phyloP scores from a whole-genome alignment of 257 asterid genomes.

The Solanum chaucha region DNA sequence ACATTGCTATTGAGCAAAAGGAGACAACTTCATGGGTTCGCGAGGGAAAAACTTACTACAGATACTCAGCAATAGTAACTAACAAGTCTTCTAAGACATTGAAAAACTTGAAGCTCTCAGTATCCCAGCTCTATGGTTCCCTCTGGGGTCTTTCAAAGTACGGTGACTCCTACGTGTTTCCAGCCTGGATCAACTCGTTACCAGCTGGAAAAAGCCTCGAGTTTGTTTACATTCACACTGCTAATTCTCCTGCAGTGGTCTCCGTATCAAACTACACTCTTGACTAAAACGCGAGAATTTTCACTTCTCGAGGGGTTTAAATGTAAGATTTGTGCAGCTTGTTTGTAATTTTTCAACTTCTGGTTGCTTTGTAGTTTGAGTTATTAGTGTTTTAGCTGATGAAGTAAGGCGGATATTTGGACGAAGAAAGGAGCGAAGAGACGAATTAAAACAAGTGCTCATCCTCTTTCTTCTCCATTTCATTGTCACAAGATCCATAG shows the following conservation, averaged over 20 bases:
- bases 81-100: constrained; percentile 33
- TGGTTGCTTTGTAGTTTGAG: background rate
- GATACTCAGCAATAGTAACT: constrained; percentile 19
- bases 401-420: background rate
- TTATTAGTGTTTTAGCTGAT: background rate
- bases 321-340: constrained; percentile 8
- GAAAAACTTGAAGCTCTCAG: constrained; percentile 27
- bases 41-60: constrained; percentile 1
- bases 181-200: constrained; percentile 29
- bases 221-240: constrained; percentile 44
- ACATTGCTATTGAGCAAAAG: constrained; percentile 39
- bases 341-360: constrained; percentile 1
- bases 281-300: constrained; percentile 5
- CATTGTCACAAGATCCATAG: background rate
- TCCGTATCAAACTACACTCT: constrained; percentile 33
- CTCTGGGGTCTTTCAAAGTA: constrained; percentile 47
- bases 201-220: constrained; percentile 36
- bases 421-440: constrained; percentile 11
- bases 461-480: constrained; percentile 19
- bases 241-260: constrained; percentile 24
- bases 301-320: background rate
- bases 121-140: constrained; percentile 40
- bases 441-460: constrained; percentile 13
- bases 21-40: constrained; percentile 56
- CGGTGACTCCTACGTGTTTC: constrained; percentile 25